Conservation (phyloP, 192 early-diverging fungal genomes). For the Bifiguratus adelaidae region DNA sequence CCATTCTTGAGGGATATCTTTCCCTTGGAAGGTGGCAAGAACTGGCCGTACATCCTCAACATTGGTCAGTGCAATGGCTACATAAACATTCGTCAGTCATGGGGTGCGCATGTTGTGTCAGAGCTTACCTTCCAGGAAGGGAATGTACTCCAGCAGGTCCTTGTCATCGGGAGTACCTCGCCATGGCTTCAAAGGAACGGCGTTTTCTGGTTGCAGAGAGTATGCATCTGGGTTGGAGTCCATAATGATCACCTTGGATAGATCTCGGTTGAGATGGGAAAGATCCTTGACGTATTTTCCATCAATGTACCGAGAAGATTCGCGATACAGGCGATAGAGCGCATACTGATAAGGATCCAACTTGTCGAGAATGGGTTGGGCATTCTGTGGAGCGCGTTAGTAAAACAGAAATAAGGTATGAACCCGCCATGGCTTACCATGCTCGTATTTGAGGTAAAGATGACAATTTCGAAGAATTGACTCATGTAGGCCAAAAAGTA, state of each 20-base stretch:
- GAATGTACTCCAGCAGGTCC: conserved; percentile 74
- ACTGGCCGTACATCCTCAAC: conserved; percentile 67
- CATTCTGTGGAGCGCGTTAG: conserved; percentile 42
- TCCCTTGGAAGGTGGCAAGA: conserved; percentile 53
- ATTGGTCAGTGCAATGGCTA: conserved; percentile 55
- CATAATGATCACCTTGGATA: conserved; percentile 86
- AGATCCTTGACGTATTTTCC: conserved; percentile 84
- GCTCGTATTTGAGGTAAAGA: conserved; percentile 83
- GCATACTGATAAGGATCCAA: conserved; percentile 85
- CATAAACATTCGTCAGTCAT: too few species aligned
- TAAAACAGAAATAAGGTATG: background rate
- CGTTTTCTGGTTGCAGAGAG: conserved; percentile 88
- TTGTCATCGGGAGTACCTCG: conserved; percentile 70
- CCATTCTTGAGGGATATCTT: conserved; percentile 59
- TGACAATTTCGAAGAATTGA: conserved; percentile 90
- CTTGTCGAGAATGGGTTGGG: conserved; percentile 73
- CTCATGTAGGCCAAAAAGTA: conserved; percentile 87
- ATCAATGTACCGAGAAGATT: conserved; percentile 79
- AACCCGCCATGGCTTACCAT: conserved; percentile 40
- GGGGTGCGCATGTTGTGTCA: too few species aligned
- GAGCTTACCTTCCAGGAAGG: conserved; percentile 80
- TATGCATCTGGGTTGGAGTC: conserved; percentile 82
- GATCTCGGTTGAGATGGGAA: conserved; percentile 86
- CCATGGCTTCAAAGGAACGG: conserved; percentile 77
- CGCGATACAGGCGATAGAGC: conserved; percentile 84